These are phyloP conservation scores for Rosa multiflora DNA, from an alignment of 306 rosid genomes.

Conservation along the genomic window DNA sequence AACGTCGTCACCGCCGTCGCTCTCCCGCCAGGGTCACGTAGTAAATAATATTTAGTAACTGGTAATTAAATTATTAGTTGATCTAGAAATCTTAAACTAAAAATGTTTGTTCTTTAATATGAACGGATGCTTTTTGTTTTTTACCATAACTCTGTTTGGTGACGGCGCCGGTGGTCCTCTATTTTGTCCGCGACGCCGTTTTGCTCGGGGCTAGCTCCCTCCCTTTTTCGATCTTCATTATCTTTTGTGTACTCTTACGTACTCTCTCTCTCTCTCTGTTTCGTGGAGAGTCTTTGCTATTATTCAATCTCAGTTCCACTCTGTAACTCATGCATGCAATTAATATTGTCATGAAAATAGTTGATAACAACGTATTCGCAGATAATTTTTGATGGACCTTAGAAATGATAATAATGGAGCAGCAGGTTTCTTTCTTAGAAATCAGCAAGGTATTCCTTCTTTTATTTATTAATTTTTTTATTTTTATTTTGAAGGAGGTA, in stretches of 20 bases:
- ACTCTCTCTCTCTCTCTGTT: no score
- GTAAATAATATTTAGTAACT: background rate
- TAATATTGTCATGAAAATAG: no score
- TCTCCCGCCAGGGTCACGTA: slow-evolving; percentile 16
- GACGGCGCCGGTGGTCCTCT: background rate
- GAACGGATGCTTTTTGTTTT: background rate
- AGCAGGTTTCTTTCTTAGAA: no score
- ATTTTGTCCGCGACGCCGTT: background rate
- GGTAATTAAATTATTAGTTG: background rate
- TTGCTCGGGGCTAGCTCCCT: background rate
- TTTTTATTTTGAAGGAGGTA: no score
- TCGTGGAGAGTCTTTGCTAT: background rate
- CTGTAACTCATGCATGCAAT: background rate
- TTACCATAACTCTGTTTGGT: background rate
- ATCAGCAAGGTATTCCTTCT: no score
- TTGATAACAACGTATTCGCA: no score
- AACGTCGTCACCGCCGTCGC: slow-evolving; percentile 41
- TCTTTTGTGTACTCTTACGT: background rate
- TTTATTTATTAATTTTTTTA: no score
- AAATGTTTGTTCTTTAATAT: background rate
- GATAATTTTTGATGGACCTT: no score
- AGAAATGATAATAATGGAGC: no score
- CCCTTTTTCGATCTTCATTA: background rate
- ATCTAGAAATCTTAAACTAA: background rate
- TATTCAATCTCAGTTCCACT: background rate